Conservation (phyloP, 2,329 filamentous ascomycete genomes). For the Cladosporium sphaerospermum region DNA sequence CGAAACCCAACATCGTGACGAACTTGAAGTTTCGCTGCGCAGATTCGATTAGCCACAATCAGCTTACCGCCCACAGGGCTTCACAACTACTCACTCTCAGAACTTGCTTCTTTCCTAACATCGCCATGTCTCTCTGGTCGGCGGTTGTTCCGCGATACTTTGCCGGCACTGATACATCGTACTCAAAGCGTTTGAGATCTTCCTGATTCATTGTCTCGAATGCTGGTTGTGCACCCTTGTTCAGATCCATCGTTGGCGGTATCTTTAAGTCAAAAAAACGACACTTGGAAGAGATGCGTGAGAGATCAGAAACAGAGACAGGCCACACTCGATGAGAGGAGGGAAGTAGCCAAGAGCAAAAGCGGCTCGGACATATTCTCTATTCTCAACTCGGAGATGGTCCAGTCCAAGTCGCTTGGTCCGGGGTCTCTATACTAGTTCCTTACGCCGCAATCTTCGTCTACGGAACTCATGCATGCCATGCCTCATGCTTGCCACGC, state of each 20-base stretch:
- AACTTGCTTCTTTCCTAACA: constrained; percentile 13
- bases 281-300: too few relatives aligned
- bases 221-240: not conserved
- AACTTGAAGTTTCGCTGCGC: constrained; percentile 12
- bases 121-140: constrained; percentile 10
- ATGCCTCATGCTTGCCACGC: too few relatives aligned
- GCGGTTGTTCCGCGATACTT: constrained; percentile 2
- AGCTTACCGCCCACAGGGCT: not conserved
- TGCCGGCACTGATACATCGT: constrained; percentile 1
- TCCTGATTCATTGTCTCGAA: constrained; percentile 10
- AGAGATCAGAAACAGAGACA: too few relatives aligned
- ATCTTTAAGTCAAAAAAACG: too few relatives aligned
- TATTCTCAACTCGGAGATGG: too few relatives aligned
- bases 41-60: not conserved
- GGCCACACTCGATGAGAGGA: too few relatives aligned
- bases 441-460: too few relatives aligned
- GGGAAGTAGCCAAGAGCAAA: too few relatives aligned
- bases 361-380: too few relatives aligned
- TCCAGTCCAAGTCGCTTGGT: too few relatives aligned
- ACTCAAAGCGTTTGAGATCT: constrained; percentile 8
- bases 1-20: constrained; percentile 12
- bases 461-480: too few relatives aligned
- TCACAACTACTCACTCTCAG: not conserved
- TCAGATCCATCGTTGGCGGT: not conserved
- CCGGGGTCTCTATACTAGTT: too few relatives aligned